Evolutionary conservation across 129 eudicot genomes (phyloP), one percentile per base, ranked within the genome.

Genomic region (Helichrysum umbraculigerum): DNA sequence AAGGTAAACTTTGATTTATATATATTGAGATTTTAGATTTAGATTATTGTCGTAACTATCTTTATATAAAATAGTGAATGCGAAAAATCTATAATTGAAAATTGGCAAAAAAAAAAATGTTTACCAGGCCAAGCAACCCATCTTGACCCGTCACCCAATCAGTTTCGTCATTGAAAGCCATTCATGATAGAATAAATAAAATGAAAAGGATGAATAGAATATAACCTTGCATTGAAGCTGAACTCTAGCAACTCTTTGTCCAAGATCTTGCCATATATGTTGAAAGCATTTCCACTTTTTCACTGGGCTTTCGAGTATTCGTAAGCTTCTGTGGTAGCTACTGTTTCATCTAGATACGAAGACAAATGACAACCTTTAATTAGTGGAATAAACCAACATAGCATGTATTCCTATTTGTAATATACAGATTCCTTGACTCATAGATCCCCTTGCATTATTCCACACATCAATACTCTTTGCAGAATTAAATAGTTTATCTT

Each of bases 171-270:
- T 42, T 51, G 0, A 74, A 39, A 22, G 33, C 9, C 28, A 7
- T 52, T 30, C 4, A 35, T 47, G 51, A 74, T 35, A 35, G 41
- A 21, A 39, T 2, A 34, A 59, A 19, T 25, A 11, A 28, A 6
- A 67, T 51, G 30, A 10, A 35, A 6, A 14, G 39, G 62, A 56
- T 56, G 41, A n/a, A 71, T 29, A 60, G 35, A 61, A n/a, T 21
- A 35, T 57, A 85, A 91, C 99, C 99, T 94, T 94, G 96, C 92
- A 85, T 75, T 94, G 96, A 25, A 88, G 93, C 74, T 94, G 99
- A 77, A 91, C 87, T 80, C 81, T 91, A 33, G 97, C 99, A 79
- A 94, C 97, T 75, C 83, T 84, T 30, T 91, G 83, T 25, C 96
- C 99, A 4, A 87, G 86, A 69, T 94, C 99, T 78, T 91, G 99